These are phyloP conservation scores for Emmonsiellopsis sp. DNA, from an alignment of 2,329 filamentous ascomycete genomes.

Conservation along the genomic window DNA sequence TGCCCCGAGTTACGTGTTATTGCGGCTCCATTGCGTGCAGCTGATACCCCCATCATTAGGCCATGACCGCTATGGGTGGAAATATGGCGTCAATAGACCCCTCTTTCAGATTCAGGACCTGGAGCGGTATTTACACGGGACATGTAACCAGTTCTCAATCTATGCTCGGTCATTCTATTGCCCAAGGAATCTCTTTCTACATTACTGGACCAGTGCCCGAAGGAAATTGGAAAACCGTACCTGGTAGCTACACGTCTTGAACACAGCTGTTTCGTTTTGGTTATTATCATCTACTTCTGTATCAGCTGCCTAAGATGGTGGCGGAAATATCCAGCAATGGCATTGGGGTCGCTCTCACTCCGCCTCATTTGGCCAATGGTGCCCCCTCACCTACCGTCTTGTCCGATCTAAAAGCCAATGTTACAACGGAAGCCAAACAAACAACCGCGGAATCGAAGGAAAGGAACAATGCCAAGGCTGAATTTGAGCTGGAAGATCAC, in stretches of 20 bases:
- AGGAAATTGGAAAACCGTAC: too few relatives aligned
- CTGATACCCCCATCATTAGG: not conserved
- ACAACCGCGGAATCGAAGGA: not conserved
- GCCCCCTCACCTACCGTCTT: too few relatives aligned
- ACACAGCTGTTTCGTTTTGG: too few relatives aligned
- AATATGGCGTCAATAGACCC: too few relatives aligned
- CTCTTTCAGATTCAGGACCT: too few relatives aligned
- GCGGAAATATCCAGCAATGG: not conserved
- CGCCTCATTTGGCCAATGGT: not conserved
- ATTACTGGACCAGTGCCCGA: too few relatives aligned
- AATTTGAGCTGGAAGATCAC: constrained; percentile 33
- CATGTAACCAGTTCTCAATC: too few relatives aligned
- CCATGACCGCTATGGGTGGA: too few relatives aligned
- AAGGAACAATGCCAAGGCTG: constrained; percentile 7
- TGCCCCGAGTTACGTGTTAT: not conserved
- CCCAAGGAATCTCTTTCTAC: too few relatives aligned
- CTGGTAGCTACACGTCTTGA: too few relatives aligned
- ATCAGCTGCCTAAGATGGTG: not conserved
- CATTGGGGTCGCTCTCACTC: not conserved
- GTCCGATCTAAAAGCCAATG: not conserved
- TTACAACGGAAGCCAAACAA: not conserved
- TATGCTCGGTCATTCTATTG: too few relatives aligned
- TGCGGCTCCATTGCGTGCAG: not conserved
- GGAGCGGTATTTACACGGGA: too few relatives aligned
- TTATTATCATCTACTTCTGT: not conserved